Base-by-base conservation (phyloP, 345 rosid genomes). In the Gossypium raimondii region DNA sequence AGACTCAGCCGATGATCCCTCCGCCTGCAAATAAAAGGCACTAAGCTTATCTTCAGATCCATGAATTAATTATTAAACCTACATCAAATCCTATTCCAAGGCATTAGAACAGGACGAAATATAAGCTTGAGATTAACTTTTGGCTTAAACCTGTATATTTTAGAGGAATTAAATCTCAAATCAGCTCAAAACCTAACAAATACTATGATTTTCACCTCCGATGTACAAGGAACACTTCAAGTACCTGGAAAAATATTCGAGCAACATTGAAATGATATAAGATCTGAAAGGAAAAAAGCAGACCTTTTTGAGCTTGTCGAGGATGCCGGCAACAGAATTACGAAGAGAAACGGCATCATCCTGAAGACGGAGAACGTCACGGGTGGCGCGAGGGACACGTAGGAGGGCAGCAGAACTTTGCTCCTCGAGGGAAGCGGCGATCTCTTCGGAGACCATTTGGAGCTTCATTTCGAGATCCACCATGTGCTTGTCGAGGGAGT, bases 391-490 rank as follows among this genome's bases (percentile, higher is more conserved):
- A 6, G 99, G 99, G 53, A 93, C 93, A 64, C 99, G 98, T 81
- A 93, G 93, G 78, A 95, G 89, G 27, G 97, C 85, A 9, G 91
- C 76, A 65, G 89, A 84, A 83, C 97, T 93, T 85, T 91, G 99
- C 76, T 95, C 99, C 86, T 95, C 94, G 38, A 95, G 97, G n/a
- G 97, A 89, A 58, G 91, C 87, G 44, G 94, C 87, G 81, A 95
- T 95, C 89, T 95, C 99, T 85, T 95, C 99, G 65, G 98, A 91
- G 22, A 88, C 84, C 85, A 93, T 95, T 88, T 95, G 99, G 52
- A 95, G 97, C 96, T 95, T 95, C 99, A 93, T 93, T 74, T 95
- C 99, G 77, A 95, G 93, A 89, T 95, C 99, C 78, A 91, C 90
- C 67, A 93, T 82, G 81, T 93, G 94, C 73, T 87, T 90, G 86